Evolutionary conservation across 1,139 yeast genomes (phyloP), one percentile per base, ranked within the genome.

Genomic region (Debaryomyces nepalensis): DNA sequence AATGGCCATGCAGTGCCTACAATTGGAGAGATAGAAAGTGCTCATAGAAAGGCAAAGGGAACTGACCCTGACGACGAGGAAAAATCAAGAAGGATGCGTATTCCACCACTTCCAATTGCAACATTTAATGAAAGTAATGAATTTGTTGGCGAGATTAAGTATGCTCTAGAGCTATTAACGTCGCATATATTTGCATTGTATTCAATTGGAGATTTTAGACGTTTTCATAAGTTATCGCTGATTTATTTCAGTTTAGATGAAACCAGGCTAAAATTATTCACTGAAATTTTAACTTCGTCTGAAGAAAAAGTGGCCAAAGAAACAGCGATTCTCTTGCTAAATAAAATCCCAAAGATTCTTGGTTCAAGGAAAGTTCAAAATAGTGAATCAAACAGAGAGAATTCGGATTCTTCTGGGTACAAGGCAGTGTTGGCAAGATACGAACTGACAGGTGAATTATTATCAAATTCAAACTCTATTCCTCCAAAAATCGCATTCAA

Each of bases 321-420:
- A 58, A 71, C 77, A 32, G 82, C 85, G 20, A 77, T 86, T 5
- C 74, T 78, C 50, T 71, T 82, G 39, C 70, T 87, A 55, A 74
- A 82, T 46, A 81, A 81, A 53, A 79, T 87, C 43, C 77, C 93
- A 20, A 89, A 88, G 64, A 73, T 82, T 46, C 71, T 89, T 52
- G 76, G 74, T 10, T 70, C 77, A 52, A 74, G 18, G 73, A 75
- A 4, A 64, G 78, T 52, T 63, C 70, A 54, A 69, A 69, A 46
- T 61, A 70, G 67, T 48, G 78, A 70, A 53, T 69, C 70, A 52
- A 77, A 70, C 48, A 64, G 70, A 50, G 54, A 58, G 30, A 56
- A 66, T 45, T 68, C 82, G 41, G 96, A 88, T 59, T 78, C 85
- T 30, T 79, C 87, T 12, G 96, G 93, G 19, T 84, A 86, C 56